phyloP scores from a whole-genome alignment of 495 filamentous ascomycete species.

The Penicillium lividum region DNA sequence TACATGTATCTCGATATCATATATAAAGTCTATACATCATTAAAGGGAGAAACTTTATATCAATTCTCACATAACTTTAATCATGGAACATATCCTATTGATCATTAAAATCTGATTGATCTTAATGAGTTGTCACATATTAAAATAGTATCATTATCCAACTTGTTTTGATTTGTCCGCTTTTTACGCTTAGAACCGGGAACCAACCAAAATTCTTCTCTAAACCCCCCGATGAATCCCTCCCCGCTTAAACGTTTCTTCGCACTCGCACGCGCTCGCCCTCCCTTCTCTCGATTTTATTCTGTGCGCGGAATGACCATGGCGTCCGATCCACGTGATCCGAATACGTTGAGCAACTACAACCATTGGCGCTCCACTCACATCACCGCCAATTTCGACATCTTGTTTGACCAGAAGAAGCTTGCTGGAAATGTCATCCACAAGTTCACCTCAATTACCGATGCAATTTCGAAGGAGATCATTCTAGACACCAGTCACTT shows the following conservation, averaged over 20 bases:
- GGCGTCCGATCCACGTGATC: slow-evolving; percentile 64
- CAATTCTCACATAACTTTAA: no score
- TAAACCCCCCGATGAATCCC: slow-evolving; percentile 13
- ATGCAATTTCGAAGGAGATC: slow-evolving; percentile 69
- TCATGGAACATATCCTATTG: no score
- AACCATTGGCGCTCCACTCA: slow-evolving; percentile 79
- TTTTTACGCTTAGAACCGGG: slow-evolving; percentile 8
- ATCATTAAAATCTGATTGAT: neutral
- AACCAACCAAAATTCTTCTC: neutral
- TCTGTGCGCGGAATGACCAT: slow-evolving; percentile 28
- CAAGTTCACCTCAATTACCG: slow-evolving; percentile 68
- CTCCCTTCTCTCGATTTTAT: slow-evolving; percentile 1
- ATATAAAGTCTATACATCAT: neutral
- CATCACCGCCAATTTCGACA: slow-evolving; percentile 72
- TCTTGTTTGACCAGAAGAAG: slow-evolving; percentile 76
- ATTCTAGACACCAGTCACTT: slow-evolving; percentile 86
- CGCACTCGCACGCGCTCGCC: neutral
- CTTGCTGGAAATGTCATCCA: slow-evolving; percentile 75
- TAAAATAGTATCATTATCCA: neutral
- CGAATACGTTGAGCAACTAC: slow-evolving; percentile 92
- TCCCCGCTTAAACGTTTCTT: slow-evolving; percentile 3
- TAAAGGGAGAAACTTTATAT: slow-evolving; percentile 6
- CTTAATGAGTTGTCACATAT: neutral
- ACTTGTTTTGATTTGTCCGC: neutral
- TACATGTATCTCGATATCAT: no score